Percentiles rank a stretch among this genome's conserved stretches.
These are phyloP conservation scores for Nemania sp. DNA, from an alignment of 2,329 filamentous ascomycete species.

Conservation along the genomic window DNA sequence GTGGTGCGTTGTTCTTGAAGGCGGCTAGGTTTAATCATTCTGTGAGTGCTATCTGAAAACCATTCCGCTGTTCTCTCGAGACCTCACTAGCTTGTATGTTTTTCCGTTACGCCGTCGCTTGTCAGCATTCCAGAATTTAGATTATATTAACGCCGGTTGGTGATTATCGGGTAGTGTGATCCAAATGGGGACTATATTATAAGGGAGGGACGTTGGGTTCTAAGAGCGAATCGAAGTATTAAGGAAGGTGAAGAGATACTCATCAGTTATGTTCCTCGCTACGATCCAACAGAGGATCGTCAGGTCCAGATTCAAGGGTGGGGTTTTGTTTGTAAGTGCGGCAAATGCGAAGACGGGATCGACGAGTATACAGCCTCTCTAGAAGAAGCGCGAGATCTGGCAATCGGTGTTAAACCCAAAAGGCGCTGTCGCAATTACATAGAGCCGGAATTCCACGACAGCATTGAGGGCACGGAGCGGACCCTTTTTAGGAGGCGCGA, in stretches of 20 bases:
- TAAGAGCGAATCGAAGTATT: slow-evolving; percentile 15
- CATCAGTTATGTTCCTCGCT: neutral
- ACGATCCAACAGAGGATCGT: neutral
- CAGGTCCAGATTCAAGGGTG: neutral
- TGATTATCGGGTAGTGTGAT: slow-evolving; percentile 19
- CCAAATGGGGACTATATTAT: slow-evolving; percentile 23
- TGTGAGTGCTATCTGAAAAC: slow-evolving; percentile 13
- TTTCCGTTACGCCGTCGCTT: too few relatives aligned
- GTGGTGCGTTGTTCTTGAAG: slow-evolving; percentile 7
- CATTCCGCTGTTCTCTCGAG: neutral
- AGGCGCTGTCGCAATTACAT: too few relatives aligned
- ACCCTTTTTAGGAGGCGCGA: neutral
- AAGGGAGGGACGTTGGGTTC: slow-evolving; percentile 16
- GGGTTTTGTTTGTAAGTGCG: slow-evolving; percentile 21
- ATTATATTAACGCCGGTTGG: neutral
- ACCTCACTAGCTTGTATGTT: too few relatives aligned
- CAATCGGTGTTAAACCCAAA: neutral
- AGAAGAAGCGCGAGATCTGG: slow-evolving; percentile 7
- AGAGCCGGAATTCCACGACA: neutral
- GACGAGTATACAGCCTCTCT: slow-evolving; percentile 29
- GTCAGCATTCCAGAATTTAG: neutral
- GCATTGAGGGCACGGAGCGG: neutral
- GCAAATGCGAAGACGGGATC: neutral
- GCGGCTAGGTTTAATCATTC: slow-evolving; percentile 33
- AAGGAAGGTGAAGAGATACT: slow-evolving; percentile 17